Evolutionary conservation across 1,284 basidiomycete species (phyloP).

Genomic region (Ceratobasidium sp.): DNA sequence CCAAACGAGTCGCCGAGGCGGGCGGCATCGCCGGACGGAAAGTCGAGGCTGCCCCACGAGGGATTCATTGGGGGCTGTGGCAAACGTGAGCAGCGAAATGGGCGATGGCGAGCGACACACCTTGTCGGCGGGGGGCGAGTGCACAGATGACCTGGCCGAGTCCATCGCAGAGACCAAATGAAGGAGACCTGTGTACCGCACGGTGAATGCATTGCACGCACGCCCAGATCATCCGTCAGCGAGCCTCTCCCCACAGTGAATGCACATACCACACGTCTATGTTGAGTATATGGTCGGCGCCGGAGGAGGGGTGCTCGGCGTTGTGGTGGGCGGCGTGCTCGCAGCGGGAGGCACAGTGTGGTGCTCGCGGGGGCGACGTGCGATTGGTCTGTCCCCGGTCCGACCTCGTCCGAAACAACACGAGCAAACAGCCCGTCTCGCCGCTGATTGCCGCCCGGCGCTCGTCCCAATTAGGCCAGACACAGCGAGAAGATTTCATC

Average conservation of each 20-base stretch:
- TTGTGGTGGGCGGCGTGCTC: constrained; percentile 17
- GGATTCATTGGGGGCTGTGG: constrained; percentile 8
- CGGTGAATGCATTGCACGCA: constrained; percentile 25
- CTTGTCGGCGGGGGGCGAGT: constrained; percentile 25
- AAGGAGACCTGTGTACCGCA: constrained; percentile 1
- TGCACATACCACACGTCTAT: neutral
- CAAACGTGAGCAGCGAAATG: neutral
- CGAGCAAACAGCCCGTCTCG: constrained; percentile 17
- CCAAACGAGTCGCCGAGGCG: constrained; percentile 30
- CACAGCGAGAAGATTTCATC: too few species aligned
- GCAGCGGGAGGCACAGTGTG: neutral
- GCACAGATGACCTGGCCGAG: constrained; percentile 20
- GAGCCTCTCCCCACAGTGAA: neutral
- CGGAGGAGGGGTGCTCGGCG: neutral
- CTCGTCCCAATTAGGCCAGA: neutral
- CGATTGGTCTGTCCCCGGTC: constrained; percentile 27
- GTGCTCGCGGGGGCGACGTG: neutral
- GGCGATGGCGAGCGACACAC: neutral
- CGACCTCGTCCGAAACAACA: constrained; percentile 33
- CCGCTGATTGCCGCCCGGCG: constrained; percentile 32
- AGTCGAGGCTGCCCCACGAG: neutral
- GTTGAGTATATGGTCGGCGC: constrained; percentile 1
- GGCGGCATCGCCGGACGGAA: constrained; percentile 4
- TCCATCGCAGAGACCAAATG: constrained; percentile 30
- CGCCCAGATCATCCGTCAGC: constrained; percentile 8